Percentiles rank a stretch among this genome's conserved stretches.
Evolutionary conservation across 805 yeast genomes (phyloP).

Genomic region (Saccharomycodes ludwigii): DNA sequence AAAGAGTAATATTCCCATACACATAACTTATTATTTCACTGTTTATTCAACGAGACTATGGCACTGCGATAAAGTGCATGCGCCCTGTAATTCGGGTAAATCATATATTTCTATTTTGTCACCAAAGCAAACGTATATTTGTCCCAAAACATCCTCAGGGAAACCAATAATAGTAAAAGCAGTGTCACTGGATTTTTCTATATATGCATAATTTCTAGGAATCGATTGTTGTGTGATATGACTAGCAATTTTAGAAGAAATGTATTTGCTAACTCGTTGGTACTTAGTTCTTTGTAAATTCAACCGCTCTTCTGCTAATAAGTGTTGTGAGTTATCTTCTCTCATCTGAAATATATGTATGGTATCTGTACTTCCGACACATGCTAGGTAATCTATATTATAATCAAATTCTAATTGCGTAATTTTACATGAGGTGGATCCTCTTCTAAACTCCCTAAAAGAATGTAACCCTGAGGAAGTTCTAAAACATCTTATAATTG

Average conservation of each 20-base stretch:
- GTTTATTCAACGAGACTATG: background rate
- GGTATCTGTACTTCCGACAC: constrained; percentile 75
- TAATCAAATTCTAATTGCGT: constrained; percentile 56
- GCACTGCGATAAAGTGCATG: background rate
- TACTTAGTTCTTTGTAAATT: background rate
- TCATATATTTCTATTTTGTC: constrained; percentile 1
- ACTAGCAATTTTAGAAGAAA: background rate
- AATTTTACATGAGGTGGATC: constrained; percentile 62
- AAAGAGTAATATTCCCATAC: no score
- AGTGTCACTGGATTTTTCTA: background rate
- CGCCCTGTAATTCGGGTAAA: background rate
- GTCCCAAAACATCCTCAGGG: background rate
- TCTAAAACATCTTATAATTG: constrained; percentile 50
- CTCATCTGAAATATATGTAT: constrained; percentile 75
- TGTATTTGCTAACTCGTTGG: background rate
- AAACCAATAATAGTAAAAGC: background rate
- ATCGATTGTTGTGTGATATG: constrained; percentile 1
- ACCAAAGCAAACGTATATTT: constrained; percentile 1
- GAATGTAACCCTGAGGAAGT: constrained; percentile 36
- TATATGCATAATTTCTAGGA: background rate
- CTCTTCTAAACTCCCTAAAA: constrained; percentile 51
- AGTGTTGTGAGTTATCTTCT: constrained; percentile 19
- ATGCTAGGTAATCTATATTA: constrained; percentile 54
- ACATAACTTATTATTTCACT: no score
- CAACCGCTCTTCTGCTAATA: no score